phyloP scores from a whole-genome alignment of 495 filamentous ascomycete species.

The Hyaloscypha variabilis region DNA sequence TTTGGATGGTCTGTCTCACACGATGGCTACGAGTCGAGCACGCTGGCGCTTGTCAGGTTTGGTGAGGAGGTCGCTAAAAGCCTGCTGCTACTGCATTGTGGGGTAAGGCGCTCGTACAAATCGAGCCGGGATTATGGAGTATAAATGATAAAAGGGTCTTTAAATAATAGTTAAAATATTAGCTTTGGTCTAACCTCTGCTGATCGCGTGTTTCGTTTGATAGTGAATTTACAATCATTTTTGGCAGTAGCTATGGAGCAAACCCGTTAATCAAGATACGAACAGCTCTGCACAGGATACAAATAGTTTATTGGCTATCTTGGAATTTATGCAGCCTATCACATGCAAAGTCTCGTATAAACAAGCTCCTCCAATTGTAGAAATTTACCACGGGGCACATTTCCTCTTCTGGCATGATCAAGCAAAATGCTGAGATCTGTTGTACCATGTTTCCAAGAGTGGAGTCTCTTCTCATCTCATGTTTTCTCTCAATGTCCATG shows the following conservation, averaged over 20 bases:
- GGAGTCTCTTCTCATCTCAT: not conserved
- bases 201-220: not conserved
- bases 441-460: not conserved
- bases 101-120: not conserved
- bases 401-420: not conserved
- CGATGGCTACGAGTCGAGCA: not conserved
- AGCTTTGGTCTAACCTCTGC: not conserved
- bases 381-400: not conserved
- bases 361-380: not conserved
- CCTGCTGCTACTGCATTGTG: not conserved
- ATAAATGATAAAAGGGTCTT: not conserved
- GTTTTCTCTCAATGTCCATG: not conserved
- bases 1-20: not conserved
- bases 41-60: not conserved
- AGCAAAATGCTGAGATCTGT: not conserved
- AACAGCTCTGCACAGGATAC: no score
- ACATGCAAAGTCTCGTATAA: not conserved
- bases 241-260: not conserved
- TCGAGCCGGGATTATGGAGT: not conserved
- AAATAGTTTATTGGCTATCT: not conserved
- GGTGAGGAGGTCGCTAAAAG: constrained; percentile 1
- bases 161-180: not conserved
- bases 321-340: not conserved
- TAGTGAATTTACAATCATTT: not conserved
- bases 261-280: not conserved